Conservation (phyloP, 768 basidiomycete species). For the Crucibulum laeve region DNA sequence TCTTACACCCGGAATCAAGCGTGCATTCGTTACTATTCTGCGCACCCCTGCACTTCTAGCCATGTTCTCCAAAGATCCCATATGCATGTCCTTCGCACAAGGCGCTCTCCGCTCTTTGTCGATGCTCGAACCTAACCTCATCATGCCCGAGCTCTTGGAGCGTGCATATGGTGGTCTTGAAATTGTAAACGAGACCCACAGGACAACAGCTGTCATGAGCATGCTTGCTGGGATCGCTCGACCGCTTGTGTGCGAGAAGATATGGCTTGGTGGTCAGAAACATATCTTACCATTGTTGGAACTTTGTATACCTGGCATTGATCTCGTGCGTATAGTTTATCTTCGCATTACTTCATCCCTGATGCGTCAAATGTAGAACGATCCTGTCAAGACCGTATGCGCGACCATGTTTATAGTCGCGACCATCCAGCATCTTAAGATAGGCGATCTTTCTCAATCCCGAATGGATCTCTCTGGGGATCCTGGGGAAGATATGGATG, state of each 20-base stretch:
- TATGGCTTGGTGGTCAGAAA: constrained; percentile 86
- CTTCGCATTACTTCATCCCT: constrained; percentile 1
- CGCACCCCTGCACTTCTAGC: constrained; percentile 85
- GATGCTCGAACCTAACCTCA: constrained; percentile 72
- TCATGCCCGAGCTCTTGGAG: constrained; percentile 91
- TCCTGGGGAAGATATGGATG: constrained; percentile 52
- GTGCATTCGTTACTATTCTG: constrained; percentile 75
- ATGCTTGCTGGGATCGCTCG: constrained; percentile 75
- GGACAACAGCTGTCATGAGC: constrained; percentile 87
- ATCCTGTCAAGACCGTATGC: constrained; percentile 76
- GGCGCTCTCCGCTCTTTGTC: constrained; percentile 74
- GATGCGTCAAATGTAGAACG: constrained; percentile 46
- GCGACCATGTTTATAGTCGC: constrained; percentile 76
- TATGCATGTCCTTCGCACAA: constrained; percentile 80
- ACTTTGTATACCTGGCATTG: constrained; percentile 87
- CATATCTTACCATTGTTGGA: constrained; percentile 86
- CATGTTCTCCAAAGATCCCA: constrained; percentile 85
- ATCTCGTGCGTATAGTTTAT: constrained; percentile 52
- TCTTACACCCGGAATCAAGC: constrained; percentile 76
- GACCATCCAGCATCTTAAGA: constrained; percentile 69
- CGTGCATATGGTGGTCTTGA: constrained; percentile 91
- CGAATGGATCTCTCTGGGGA: constrained; percentile 53
- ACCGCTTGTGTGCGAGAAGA: constrained; percentile 68
- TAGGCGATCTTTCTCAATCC: constrained; percentile 70
- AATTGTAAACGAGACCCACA: constrained; percentile 90